Conservation (phyloP, 805 yeast species). For the Candida glaebosa region DNA sequence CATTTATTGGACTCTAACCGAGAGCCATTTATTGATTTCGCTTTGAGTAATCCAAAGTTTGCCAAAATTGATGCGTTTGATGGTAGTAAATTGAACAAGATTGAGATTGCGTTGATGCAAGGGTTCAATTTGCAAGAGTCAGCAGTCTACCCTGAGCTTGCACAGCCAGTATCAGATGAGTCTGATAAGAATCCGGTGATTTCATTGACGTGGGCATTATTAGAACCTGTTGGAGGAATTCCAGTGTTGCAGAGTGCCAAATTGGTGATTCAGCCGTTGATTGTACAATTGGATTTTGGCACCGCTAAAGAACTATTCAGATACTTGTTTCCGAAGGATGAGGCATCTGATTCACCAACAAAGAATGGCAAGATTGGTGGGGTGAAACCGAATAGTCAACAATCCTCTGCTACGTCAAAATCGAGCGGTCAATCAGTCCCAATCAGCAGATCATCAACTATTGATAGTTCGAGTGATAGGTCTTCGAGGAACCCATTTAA, state of each 20-base stretch:
- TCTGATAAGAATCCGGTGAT: slow-evolving; percentile 21
- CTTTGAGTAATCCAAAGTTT: slow-evolving; percentile 59
- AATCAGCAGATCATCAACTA: background rate
- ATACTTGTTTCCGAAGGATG: slow-evolving; percentile 66
- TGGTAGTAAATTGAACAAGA: slow-evolving; percentile 61
- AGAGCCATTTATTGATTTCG: slow-evolving; percentile 66
- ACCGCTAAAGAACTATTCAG: slow-evolving; percentile 60
- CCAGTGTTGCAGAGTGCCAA: slow-evolving; percentile 68
- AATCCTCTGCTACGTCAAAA: background rate
- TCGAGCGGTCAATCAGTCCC: background rate
- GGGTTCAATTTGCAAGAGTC: slow-evolving; percentile 60
- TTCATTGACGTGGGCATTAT: slow-evolving; percentile 64
- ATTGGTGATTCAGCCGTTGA: slow-evolving; percentile 60
- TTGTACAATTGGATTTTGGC: slow-evolving; percentile 67
- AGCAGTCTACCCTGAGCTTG: slow-evolving; percentile 65
- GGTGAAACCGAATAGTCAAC: background rate
- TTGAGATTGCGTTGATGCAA: slow-evolving; percentile 60
- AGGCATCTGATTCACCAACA: slow-evolving; percentile 8
- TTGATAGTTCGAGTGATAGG: background rate
- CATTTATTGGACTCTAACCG: slow-evolving; percentile 63
- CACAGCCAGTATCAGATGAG: slow-evolving; percentile 44
- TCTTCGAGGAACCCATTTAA: slow-evolving; percentile 10
- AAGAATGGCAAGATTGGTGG: background rate
- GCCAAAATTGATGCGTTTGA: slow-evolving; percentile 59
- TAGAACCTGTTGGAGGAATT: slow-evolving; percentile 87